phyloP scores from a whole-genome alignment of 2,329 filamentous ascomycete species.

The Trichoderma atrobrunneum region DNA sequence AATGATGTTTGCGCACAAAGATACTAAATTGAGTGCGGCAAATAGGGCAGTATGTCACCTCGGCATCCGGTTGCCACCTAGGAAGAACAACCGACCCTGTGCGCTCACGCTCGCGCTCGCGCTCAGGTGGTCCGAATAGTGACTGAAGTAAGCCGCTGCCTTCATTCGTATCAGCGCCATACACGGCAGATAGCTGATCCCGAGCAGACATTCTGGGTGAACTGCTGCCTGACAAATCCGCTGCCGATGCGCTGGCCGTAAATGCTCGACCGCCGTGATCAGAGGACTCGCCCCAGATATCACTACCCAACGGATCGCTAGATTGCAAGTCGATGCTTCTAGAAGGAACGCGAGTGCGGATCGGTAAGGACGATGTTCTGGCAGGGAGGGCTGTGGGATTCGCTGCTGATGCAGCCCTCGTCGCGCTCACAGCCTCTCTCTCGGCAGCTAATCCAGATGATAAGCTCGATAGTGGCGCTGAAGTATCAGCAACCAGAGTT shows the following conservation, averaged over 20 bases:
- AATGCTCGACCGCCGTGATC: neutral
- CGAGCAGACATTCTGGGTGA: slow-evolving; percentile 1
- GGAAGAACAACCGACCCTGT: slow-evolving; percentile 55
- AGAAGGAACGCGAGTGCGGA: slow-evolving; percentile 1
- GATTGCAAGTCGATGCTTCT: slow-evolving; percentile 12
- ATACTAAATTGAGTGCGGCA: slow-evolving; percentile 78
- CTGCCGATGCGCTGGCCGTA: neutral
- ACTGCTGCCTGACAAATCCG: neutral
- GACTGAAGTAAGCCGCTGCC: slow-evolving; percentile 5
- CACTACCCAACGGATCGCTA: neutral
- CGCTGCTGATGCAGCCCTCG: neutral
- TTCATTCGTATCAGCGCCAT: slow-evolving; percentile 5
- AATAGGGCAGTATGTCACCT: slow-evolving; percentile 80
- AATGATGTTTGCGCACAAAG: slow-evolving; percentile 89
- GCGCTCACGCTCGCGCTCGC: neutral
- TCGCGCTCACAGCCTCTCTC: neutral
- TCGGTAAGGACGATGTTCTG: slow-evolving; percentile 22
- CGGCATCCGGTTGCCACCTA: slow-evolving; percentile 83
- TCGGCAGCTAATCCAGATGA: neutral
- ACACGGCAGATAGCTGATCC: slow-evolving; percentile 6
- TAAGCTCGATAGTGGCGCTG: neutral
- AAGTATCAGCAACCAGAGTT: neutral
- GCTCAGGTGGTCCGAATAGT: neutral
- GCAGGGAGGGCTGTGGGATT: slow-evolving; percentile 17
- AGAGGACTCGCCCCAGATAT: slow-evolving; percentile 6